phyloP scores from a whole-genome alignment of 371 early-diverging fungal genomes.

The Catenaria anguillulae region DNA sequence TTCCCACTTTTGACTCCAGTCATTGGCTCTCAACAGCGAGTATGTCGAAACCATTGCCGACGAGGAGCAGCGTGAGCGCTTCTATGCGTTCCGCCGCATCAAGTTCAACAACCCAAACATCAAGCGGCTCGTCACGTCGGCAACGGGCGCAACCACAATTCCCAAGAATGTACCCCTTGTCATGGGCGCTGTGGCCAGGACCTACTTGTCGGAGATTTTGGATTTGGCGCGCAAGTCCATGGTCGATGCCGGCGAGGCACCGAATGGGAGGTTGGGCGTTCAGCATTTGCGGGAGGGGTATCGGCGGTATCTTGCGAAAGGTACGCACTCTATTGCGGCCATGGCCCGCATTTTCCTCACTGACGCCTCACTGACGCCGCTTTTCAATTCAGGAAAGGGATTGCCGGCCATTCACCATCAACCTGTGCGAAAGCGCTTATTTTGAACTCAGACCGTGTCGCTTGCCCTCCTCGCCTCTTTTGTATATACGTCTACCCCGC shows the following conservation, averaged over 20 bases:
- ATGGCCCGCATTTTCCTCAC: too few relatives aligned
- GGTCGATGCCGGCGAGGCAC: background rate
- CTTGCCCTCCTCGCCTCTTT: too few relatives aligned
- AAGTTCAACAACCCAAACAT: background rate
- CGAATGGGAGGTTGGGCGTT: background rate
- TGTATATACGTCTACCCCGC: too few relatives aligned
- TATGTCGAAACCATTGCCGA: background rate
- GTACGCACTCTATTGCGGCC: too few relatives aligned
- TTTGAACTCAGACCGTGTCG: too few relatives aligned
- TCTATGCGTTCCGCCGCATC: background rate
- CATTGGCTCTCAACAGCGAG: too few relatives aligned
- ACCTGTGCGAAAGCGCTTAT: too few relatives aligned
- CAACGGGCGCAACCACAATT: background rate
- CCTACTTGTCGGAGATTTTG: background rate
- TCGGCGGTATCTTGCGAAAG: background rate
- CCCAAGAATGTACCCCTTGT: background rate
- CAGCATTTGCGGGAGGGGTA: background rate
- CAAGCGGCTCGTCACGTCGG: background rate
- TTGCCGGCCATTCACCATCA: too few relatives aligned
- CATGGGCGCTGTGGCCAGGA: background rate
- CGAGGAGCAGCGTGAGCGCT: conserved; percentile 1
- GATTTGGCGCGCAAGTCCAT: background rate
- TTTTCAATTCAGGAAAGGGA: too few relatives aligned
- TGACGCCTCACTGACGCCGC: too few relatives aligned
- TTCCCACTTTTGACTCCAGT: too few relatives aligned